Evolutionary conservation across 129 eudicot species (phyloP).

Genomic region (Glebionis coronaria): DNA sequence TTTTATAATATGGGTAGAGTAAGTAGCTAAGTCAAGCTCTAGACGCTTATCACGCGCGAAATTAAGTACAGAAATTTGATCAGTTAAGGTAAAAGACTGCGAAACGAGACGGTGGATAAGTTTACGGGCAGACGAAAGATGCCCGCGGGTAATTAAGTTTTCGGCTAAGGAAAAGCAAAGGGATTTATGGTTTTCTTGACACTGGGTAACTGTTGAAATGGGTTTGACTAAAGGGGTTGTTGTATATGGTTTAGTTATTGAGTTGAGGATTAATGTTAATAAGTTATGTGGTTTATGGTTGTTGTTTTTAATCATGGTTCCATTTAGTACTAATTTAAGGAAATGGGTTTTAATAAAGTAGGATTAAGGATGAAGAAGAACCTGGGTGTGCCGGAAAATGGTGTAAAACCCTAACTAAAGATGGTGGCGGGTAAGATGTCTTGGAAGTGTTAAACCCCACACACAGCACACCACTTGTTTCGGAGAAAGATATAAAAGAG

Average conservation of each 20-base stretch:
- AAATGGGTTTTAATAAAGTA: background rate
- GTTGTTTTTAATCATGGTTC: conserved; percentile 28
- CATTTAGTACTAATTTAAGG: conserved; percentile 4
- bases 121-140: conserved; percentile 41
- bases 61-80: conserved; percentile 40
- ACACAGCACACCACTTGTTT: no score
- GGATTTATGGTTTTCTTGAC: conserved; percentile 29
- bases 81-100: conserved; percentile 33
- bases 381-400: conserved; percentile 16
- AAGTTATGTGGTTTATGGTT: conserved; percentile 7
- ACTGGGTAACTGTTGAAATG: conserved; percentile 15
- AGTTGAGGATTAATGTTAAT: conserved; percentile 9
- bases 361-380: background rate
- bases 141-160: conserved; percentile 38
- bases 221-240: conserved; percentile 31
- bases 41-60: conserved; percentile 39
- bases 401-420: no score
- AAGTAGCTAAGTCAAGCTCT: conserved; percentile 34
- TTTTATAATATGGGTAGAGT: conserved; percentile 34
- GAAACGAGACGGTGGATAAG: conserved; percentile 43
- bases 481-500: no score
- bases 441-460: no score
- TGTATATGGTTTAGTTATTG: conserved; percentile 15
- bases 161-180: conserved; percentile 48
- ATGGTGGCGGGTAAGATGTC: no score